Conservation (phyloP, 1,284 basidiomycete species). For the Austropuccinia psidii region DNA sequence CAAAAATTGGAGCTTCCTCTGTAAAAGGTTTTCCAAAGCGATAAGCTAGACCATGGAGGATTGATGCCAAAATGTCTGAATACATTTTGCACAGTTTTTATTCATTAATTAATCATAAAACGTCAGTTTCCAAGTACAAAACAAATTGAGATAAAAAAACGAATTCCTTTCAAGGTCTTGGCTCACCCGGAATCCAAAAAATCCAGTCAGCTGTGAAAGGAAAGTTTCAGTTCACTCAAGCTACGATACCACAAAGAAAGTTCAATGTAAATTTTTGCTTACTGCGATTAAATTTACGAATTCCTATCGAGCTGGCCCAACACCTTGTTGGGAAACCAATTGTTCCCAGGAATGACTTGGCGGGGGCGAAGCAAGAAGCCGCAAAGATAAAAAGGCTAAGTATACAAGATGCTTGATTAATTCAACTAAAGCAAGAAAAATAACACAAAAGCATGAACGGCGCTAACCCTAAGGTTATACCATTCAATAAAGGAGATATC, state of each 20-base stretch:
- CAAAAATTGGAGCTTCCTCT: background rate
- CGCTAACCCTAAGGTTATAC: conserved; percentile 9
- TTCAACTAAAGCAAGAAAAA: background rate
- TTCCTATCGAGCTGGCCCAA: background rate
- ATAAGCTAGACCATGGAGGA: background rate
- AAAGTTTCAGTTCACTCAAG: background rate
- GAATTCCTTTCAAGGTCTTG: background rate
- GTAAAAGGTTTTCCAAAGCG: conserved; percentile 5
- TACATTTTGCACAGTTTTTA: background rate
- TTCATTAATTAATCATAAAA: background rate
- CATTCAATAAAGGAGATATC: background rate
- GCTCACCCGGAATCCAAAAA: conserved; percentile 27
- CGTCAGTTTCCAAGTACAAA: background rate
- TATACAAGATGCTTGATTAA: background rate
- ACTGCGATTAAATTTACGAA: background rate
- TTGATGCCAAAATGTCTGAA: conserved; percentile 1
- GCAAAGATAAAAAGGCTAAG: conserved; percentile 14
- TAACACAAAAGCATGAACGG: background rate
- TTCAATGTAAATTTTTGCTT: background rate
- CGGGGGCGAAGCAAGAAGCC: background rate
- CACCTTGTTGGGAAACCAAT: conserved; percentile 18
- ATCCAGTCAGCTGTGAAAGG: conserved; percentile 11
- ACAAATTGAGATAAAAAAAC: background rate
- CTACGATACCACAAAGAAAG: background rate
- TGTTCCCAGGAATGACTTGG: background rate